These are phyloP conservation scores for Ceratorhiza oryzae-sativae DNA, from an alignment of 1,284 basidiomycete genomes.

Conservation along the genomic window DNA sequence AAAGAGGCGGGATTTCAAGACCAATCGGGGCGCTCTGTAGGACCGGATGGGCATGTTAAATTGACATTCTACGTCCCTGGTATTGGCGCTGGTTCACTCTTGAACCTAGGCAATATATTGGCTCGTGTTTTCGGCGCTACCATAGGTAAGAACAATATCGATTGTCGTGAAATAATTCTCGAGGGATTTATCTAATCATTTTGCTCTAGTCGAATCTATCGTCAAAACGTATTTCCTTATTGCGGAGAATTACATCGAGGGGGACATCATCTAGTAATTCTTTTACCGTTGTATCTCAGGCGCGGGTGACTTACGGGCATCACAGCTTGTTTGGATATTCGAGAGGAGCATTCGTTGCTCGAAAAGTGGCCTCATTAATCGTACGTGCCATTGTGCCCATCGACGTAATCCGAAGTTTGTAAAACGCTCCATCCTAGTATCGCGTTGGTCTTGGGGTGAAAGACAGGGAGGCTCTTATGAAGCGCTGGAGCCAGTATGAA, in stretches of 20 bases:
- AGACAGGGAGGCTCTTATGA: constrained; percentile 3
- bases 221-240: constrained; percentile 7
- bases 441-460: constrained; percentile 26
- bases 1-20: no score
- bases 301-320: background rate
- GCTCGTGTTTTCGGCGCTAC: constrained; percentile 9
- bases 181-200: no score
- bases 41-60: background rate
- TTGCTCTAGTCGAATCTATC: constrained; percentile 9
- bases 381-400: constrained; percentile 2
- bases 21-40: background rate
- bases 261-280: constrained; percentile 10
- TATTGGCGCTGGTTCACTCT: constrained; percentile 1
- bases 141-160: constrained; percentile 26
- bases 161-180: background rate
- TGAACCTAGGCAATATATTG: constrained; percentile 8
- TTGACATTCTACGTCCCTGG: constrained; percentile 2
- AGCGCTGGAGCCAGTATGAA: constrained; percentile 26
- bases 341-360: constrained; percentile 39
- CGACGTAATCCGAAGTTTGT: no score
- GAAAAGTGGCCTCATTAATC: constrained; percentile 40
- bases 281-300: background rate
- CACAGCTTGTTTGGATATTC: constrained; percentile 30
- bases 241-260: background rate
- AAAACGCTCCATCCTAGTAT: background rate